These are phyloP conservation scores for Globisporangium heterothallicum DNA, from an alignment of 352 stramenopile genomes.

Conservation along the genomic window DNA sequence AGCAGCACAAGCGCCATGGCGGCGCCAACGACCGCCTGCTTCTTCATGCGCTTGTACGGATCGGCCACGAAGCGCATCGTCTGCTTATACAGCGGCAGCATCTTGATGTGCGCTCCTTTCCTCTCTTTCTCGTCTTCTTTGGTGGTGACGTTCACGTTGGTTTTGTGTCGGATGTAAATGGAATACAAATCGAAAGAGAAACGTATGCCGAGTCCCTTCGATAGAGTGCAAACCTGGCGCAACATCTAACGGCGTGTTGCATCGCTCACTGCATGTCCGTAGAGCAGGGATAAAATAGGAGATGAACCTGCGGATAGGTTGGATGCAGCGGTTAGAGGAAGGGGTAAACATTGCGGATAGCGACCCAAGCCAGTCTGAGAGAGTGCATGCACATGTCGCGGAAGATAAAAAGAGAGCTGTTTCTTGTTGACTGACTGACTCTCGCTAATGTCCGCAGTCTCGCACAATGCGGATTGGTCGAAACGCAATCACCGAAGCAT, in stretches of 20 bases:
- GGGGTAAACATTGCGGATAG: not conserved
- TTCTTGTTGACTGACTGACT: too few species aligned
- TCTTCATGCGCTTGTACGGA: constrained; percentile 60
- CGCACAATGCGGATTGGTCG: too few species aligned
- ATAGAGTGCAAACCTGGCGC: not conserved
- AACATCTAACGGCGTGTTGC: not conserved
- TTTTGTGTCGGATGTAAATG: not conserved
- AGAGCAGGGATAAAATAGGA: too few species aligned
- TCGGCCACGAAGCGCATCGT: constrained; percentile 52
- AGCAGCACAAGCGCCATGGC: constrained; percentile 46
- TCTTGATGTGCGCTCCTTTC: constrained; percentile 2
- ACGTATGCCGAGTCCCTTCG: not conserved
- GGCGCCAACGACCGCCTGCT: constrained; percentile 27
- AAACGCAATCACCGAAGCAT: too few species aligned
- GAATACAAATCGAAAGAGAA: not conserved
- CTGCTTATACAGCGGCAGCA: constrained; percentile 63
- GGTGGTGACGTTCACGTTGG: too few species aligned
- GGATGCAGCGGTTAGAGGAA: too few species aligned
- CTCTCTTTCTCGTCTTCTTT: too few species aligned
- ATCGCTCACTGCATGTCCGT: too few species aligned
- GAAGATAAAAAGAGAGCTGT: not conserved
- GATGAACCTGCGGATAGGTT: too few species aligned
- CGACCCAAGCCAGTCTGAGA: constrained; percentile 6
- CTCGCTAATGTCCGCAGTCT: too few species aligned
- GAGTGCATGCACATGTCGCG: not conserved